phyloP scores from a whole-genome alignment of 2,329 filamentous ascomycete species.

The Alternaria consortialis region DNA sequence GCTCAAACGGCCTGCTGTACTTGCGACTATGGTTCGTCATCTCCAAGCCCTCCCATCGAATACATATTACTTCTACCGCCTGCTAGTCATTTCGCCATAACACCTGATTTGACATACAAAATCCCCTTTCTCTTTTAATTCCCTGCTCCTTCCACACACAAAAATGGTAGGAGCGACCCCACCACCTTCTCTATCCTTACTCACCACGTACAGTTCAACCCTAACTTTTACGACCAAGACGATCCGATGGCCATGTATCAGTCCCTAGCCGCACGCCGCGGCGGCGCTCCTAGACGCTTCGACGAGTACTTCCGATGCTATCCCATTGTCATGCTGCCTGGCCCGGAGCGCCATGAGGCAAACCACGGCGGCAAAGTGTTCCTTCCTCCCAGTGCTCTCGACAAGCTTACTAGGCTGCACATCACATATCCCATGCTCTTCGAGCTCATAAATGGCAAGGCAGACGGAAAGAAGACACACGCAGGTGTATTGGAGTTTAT shows the following conservation, averaged over 20 bases:
- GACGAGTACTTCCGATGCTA: conserved; percentile 99
- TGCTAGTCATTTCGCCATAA: conserved; percentile 27
- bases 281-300: conserved; percentile 74
- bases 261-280: conserved; percentile 58
- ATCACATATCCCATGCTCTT: conserved; percentile 98
- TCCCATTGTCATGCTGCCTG: conserved; percentile 91
- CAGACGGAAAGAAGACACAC: conserved; percentile 86
- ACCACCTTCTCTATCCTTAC: conserved; percentile 25
- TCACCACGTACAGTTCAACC: conserved; percentile 49
- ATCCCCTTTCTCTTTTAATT: neutral
- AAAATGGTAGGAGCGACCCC: conserved; percentile 47
- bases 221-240: conserved; percentile 62
- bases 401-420: conserved; percentile 94
- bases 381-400: conserved; percentile 92
- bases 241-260: conserved; percentile 64
- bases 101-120: neutral
- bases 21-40: conserved; percentile 23
- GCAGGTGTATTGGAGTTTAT: conserved; percentile 97
- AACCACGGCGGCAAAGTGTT: conserved; percentile 99
- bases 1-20: conserved; percentile 32
- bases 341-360: conserved; percentile 84
- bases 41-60: neutral
- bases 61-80: conserved; percentile 17
- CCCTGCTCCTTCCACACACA: neutral
- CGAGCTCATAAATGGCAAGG: conserved; percentile 91